These are phyloP conservation scores for Trichoderma koningiopsis DNA, from an alignment of 2,329 filamentous ascomycete species.

Conservation along the genomic window DNA sequence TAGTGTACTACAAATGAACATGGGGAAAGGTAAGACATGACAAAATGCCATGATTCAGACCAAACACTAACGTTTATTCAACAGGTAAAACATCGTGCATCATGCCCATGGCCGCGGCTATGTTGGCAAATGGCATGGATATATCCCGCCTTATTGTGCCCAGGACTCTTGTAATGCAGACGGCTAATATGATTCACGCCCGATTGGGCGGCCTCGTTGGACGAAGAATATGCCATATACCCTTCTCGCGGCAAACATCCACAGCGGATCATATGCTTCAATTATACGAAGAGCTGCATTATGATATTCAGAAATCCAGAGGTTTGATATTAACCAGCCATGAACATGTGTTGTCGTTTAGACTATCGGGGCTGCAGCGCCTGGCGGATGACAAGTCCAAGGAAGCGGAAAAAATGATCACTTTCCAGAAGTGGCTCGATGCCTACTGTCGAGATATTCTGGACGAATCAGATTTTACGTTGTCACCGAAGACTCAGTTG, in stretches of 20 bases:
- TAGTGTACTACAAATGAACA: slow-evolving; percentile 66
- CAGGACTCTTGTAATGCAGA: slow-evolving; percentile 58
- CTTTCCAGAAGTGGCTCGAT: slow-evolving; percentile 19
- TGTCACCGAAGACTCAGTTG: slow-evolving; percentile 57
- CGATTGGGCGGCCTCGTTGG: slow-evolving; percentile 58
- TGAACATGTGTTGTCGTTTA: slow-evolving; percentile 67
- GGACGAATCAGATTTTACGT: slow-evolving; percentile 40
- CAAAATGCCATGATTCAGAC: too few relatives aligned
- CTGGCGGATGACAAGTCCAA: slow-evolving; percentile 50
- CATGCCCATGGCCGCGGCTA: slow-evolving; percentile 53
- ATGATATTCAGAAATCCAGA: slow-evolving; percentile 42
- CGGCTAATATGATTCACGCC: slow-evolving; percentile 56
- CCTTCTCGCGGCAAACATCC: slow-evolving; percentile 55
- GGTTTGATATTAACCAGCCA: slow-evolving; percentile 64
- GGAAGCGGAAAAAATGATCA: slow-evolving; percentile 2
- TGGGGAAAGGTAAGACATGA: slow-evolving; percentile 57
- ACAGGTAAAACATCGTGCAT: slow-evolving; percentile 60
- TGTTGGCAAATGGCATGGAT: slow-evolving; percentile 47
- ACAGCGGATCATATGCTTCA: neutral
- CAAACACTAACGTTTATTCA: neutral
- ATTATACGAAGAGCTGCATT: slow-evolving; percentile 36
- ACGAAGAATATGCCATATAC: slow-evolving; percentile 56
- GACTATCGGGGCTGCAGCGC: slow-evolving; percentile 61
- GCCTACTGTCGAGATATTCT: slow-evolving; percentile 18
- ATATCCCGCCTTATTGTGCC: slow-evolving; percentile 59